These are phyloP conservation scores for Babjeviella inositovora DNA, from an alignment of 805 yeast genomes.

Conservation along the genomic window DNA sequence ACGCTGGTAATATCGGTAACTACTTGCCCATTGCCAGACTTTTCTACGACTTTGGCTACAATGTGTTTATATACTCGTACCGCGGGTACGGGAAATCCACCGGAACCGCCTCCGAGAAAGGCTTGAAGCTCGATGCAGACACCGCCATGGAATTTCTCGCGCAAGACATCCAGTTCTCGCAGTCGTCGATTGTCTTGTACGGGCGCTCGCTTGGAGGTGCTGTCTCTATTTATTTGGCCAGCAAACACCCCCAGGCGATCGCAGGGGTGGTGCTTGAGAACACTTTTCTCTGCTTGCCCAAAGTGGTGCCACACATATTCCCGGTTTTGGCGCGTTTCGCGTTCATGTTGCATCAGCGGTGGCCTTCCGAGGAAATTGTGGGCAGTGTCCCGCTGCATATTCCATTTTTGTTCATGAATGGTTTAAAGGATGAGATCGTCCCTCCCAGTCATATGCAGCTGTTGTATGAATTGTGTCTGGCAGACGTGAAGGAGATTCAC, in stretches of 20 bases:
- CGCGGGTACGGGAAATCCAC: slow-evolving; percentile 81
- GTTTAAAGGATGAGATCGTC: slow-evolving; percentile 73
- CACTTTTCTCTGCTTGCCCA: slow-evolving; percentile 64
- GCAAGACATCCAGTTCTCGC: slow-evolving; percentile 31
- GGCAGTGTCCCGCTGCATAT: slow-evolving; percentile 28
- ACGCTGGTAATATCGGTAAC: slow-evolving; percentile 94
- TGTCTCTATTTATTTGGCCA: slow-evolving; percentile 70
- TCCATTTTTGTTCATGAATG: slow-evolving; percentile 62
- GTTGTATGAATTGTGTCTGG: slow-evolving; percentile 34
- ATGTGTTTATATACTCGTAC: slow-evolving; percentile 76
- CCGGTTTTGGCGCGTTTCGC: slow-evolving; percentile 46
- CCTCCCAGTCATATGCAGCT: slow-evolving; percentile 72
- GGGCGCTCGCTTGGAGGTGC: slow-evolving; percentile 96
- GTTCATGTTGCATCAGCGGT: slow-evolving; percentile 54
- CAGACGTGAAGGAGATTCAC: slow-evolving; percentile 32
- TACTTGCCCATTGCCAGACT: slow-evolving; percentile 66
- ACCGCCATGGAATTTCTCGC: slow-evolving; percentile 45
- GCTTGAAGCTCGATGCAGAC: slow-evolving; percentile 72
- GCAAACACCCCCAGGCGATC: slow-evolving; percentile 30
- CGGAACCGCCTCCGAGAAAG: slow-evolving; percentile 63
- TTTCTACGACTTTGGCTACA: slow-evolving; percentile 50
- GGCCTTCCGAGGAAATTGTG: slow-evolving; percentile 66
- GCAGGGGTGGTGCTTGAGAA: slow-evolving; percentile 70
- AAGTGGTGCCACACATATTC: slow-evolving; percentile 57
- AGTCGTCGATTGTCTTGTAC: slow-evolving; percentile 45